phyloP scores from a whole-genome alignment of 495 filamentous ascomycete species.

The Hypomontagnella submonticulosa region DNA sequence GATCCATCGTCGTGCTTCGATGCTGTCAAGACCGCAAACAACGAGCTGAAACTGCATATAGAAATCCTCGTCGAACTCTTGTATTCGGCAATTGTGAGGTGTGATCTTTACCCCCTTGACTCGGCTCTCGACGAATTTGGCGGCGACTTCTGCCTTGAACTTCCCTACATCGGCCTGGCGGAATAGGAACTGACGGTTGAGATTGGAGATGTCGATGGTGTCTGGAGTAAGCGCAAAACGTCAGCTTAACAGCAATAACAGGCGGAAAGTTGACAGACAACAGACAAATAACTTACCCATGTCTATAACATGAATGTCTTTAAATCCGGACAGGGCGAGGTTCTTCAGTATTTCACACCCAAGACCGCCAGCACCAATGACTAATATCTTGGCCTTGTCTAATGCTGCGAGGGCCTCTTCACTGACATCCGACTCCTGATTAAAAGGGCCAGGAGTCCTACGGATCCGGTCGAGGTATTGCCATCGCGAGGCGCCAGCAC shows the following conservation, averaged over 20 bases:
- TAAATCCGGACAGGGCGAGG: constrained; percentile 93
- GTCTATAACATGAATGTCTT: constrained; percentile 97
- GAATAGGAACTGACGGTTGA: constrained; percentile 98
- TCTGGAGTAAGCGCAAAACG: constrained; percentile 58
- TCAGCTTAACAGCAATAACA: constrained; percentile 22
- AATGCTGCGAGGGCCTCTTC: constrained; percentile 68
- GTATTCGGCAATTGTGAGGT: constrained; percentile 91
- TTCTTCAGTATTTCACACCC: constrained; percentile 99
- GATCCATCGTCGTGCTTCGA: constrained; percentile 98
- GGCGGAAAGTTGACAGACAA: constrained; percentile 1
- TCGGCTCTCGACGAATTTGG: constrained; percentile 86
- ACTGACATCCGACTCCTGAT: constrained; percentile 73
- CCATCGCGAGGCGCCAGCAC: constrained; percentile 54
- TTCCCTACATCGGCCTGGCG: constrained; percentile 91
- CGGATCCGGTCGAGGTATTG: constrained; percentile 83
- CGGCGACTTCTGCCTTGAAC: constrained; percentile 92
- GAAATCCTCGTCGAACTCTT: constrained; percentile 96
- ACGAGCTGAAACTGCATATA: constrained; percentile 98
- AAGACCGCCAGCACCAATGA: constrained; percentile 90
- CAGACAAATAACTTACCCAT: constrained; percentile 68
- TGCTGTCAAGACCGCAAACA: constrained; percentile 96
- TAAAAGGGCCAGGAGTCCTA: constrained; percentile 79
- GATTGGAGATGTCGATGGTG: constrained; percentile 97
- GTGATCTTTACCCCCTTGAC: constrained; percentile 93
- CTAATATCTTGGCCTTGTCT: constrained; percentile 76